These are phyloP conservation scores for Xylariaceae sp. DNA, from an alignment of 2,329 filamentous ascomycete species.

Conservation along the genomic window DNA sequence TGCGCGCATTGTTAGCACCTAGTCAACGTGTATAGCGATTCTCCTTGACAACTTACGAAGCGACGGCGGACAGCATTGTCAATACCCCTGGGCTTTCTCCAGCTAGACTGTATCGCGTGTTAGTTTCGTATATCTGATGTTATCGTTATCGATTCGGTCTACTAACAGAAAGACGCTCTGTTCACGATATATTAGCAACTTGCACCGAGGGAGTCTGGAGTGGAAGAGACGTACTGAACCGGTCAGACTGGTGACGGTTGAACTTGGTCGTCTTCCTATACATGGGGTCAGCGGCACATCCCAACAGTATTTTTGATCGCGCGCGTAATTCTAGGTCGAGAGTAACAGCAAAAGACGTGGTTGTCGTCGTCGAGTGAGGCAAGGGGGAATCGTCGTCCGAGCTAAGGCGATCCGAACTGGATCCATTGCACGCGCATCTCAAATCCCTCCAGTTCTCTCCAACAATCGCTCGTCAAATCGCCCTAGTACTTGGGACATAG, in stretches of 20 bases:
- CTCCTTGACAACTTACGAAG: slow-evolving; percentile 47
- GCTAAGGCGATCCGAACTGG: not conserved
- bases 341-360: not conserved
- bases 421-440: slow-evolving; percentile 5
- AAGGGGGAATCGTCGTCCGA: not conserved
- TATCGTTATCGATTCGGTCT: not conserved
- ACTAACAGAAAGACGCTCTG: slow-evolving; percentile 22
- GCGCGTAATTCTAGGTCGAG: not conserved
- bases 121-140: slow-evolving; percentile 2
- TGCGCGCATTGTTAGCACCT: slow-evolving; percentile 10
- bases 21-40: not conserved
- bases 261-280: slow-evolving; percentile 70
- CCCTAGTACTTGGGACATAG: not conserved
- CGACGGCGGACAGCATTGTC: slow-evolving; percentile 96
- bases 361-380: not conserved
- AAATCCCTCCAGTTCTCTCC: not conserved
- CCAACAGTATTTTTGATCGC: not conserved
- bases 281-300: slow-evolving; percentile 35
- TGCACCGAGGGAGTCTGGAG: not conserved
- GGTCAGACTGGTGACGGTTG: slow-evolving; percentile 95
- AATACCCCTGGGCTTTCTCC: slow-evolving; percentile 99
- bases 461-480: not conserved
- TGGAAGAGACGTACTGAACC: slow-evolving; percentile 76
- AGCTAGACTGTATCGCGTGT: slow-evolving; percentile 42
- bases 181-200: slow-evolving; percentile 13